Evolutionary conservation across 768 basidiomycete species (phyloP), one percentile per base, ranked within the genome.

Genomic region (Pluteus cervinus): DNA sequence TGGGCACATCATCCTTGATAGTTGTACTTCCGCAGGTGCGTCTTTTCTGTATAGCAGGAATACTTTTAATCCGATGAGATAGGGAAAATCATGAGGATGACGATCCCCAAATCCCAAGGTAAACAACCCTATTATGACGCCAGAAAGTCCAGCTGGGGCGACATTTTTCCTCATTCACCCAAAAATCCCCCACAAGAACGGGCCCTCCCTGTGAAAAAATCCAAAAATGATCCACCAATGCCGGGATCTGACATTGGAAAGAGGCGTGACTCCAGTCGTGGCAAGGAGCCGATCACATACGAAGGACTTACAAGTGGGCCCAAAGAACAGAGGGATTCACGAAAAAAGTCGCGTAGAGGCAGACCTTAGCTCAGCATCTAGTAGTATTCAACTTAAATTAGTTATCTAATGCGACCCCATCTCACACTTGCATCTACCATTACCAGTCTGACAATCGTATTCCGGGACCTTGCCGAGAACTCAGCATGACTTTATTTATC

Each of bases 91-190:
- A 85, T 92, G 74, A 81, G 94, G 4, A 65, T 93, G 58, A 94
- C 86, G 4, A 80, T 94, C 25, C 87, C 94, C 0, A 91, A 79
- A 48, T 93, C 89, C 2, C 92, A 93, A 62, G 92, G 92, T n/a
- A 93, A 90, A 57, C 92, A 97, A 50, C 73, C 77, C 0, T 99
- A 79, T 54, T 91, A 97, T 54, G 96, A 98, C 56, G 92, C 93
- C 2, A 80, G 93, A 24, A 97, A 98, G 62, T 81, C 87, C 0
- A 62, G 60, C 7, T 98, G 94, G 93, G 96, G 96, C 14, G 96
- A 98, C 55, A 68, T 89, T 16, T 97, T 98, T 61, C 96, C 96
- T 15, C 93, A 97, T 53, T 60, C 68, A 12, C 78, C 91, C 4
- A 92, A 91, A 60, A 88, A 86, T 52, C 52, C 67, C 5, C 79